Base-by-base conservation (phyloP, 2,329 filamentous ascomycete genomes). In the Penicillium sp. region DNA sequence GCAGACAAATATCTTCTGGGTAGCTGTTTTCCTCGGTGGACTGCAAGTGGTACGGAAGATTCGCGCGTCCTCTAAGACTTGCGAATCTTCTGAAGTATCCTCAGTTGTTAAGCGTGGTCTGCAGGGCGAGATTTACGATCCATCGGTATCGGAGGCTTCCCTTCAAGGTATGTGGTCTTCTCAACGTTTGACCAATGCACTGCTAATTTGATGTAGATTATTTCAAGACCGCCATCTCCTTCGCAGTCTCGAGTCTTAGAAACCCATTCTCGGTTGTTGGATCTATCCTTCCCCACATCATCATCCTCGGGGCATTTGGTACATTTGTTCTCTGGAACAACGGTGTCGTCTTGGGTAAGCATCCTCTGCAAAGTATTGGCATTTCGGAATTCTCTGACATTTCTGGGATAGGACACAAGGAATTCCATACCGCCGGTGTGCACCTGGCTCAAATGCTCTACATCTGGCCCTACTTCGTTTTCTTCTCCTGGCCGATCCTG, bases 1-100 rank as follows among this genome's bases (percentile, higher is more conserved):
- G 23, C 93, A 98, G 69, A 98, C 93, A 0, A 98, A 98, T 62
- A 87, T 97, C 48, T 95, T 98, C 66, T 98, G 93, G 93, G 84
- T 91, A 0, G 86, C 73, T 13, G 59, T 76, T 3, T 77, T 75
- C 55, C 56, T 76, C 15, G 75, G 73, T 28, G 75, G 73, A 23
- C 58, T 77, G 41, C 71, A 72, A 50, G 66, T 71, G 24, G 63
- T 73, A 13, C 66, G 69, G 38, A 70, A 48, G 9, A 54, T 75
- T 40, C 61, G 64, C 27, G 54, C 57, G 23, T 59, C 57, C 28
- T 56, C 65, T 6, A 64, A 60, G n/a, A 45, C 52, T n/a, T 65
- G 60, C 25, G 41, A 55, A 18, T 62, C 64, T 10, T 59, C 60
- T 10, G 56, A 61, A n/a, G 33, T 69, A 4, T 40, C 50, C 13